Percentiles rank a stretch among this genome's conserved stretches.
phyloP scores from a whole-genome alignment of 768 basidiomycete species.

The Leccinellum rugosiceps region DNA sequence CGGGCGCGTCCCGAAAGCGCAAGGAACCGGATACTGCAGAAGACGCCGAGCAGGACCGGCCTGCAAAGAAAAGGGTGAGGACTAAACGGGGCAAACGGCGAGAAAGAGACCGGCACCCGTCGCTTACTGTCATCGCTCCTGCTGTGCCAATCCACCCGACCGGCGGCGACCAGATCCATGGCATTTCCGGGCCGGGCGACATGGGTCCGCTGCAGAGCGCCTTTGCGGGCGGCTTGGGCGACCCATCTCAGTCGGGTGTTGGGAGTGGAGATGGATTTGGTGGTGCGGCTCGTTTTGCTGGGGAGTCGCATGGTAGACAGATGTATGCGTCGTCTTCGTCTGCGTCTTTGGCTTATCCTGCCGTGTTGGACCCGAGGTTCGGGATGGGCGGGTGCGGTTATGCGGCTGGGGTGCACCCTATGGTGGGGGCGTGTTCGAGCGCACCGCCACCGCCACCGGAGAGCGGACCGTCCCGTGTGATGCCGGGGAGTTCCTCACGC shows the following conservation, averaged over 20 bases:
- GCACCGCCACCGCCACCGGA: neutral
- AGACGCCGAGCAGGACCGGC: slow-evolving; percentile 13
- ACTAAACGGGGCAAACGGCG: slow-evolving; percentile 30
- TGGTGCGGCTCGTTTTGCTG: slow-evolving; percentile 12
- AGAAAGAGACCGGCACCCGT: neutral
- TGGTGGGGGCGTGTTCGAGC: neutral
- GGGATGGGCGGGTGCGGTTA: neutral
- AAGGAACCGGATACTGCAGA: slow-evolving; percentile 30
- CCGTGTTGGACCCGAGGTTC: slow-evolving; percentile 12
- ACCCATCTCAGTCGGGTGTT: slow-evolving; percentile 17
- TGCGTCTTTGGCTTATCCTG: slow-evolving; percentile 12
- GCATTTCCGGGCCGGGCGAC: slow-evolving; percentile 15
- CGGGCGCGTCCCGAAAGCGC: slow-evolving; percentile 34
- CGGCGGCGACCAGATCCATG: slow-evolving; percentile 15
- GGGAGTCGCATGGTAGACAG: neutral
- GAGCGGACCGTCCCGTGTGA: slow-evolving; percentile 5
- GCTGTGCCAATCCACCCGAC: neutral
- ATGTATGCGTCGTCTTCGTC: slow-evolving; percentile 9
- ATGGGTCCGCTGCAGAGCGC: slow-evolving; percentile 18
- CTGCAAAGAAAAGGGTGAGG: slow-evolving; percentile 20
- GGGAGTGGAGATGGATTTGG: slow-evolving; percentile 19
- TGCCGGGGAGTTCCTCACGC: neutral
- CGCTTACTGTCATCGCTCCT: neutral
- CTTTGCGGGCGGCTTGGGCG: slow-evolving; percentile 9
- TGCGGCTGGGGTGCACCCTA: neutral